phyloP scores from a whole-genome alignment of 352 stramenopile species.

The Globisporangium paddicum region DNA sequence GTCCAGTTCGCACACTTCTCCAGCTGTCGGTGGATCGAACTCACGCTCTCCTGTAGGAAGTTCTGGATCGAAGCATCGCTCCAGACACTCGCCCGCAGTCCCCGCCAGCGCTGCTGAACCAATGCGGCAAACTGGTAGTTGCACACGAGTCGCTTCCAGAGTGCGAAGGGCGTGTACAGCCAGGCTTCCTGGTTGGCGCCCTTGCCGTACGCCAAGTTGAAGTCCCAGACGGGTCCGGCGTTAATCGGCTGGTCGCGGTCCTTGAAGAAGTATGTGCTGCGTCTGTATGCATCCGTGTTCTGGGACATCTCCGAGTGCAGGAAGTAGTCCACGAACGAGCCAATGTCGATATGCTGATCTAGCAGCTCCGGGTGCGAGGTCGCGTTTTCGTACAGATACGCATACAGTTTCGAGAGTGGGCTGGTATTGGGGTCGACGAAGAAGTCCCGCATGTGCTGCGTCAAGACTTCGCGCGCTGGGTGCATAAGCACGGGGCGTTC shows the following conservation, averaged over 20 bases:
- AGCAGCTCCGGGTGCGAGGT: not conserved
- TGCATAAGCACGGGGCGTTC: not conserved
- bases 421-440: not conserved
- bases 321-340: not conserved
- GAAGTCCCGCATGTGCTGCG: not conserved
- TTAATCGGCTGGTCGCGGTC: not conserved
- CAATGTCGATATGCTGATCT: not conserved
- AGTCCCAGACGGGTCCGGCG: not conserved
- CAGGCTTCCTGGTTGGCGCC: not conserved
- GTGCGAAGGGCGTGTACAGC: not conserved
- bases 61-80: not conserved
- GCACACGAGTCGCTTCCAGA: not conserved
- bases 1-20: conserved; percentile 17
- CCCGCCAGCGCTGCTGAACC: not conserved
- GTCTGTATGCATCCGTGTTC: not conserved
- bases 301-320: not conserved
- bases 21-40: conserved; percentile 9
- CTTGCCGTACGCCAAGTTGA: not conserved
- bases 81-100: not conserved
- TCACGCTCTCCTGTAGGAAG: not conserved
- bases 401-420: not conserved
- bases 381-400: not conserved
- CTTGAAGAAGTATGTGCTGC: not conserved
- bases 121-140: not conserved
- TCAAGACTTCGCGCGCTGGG: not conserved